Percentiles rank a stretch among this genome's conserved stretches.
These are phyloP conservation scores for Hyaloscypha finlandica DNA, from an alignment of 495 filamentous ascomycete species.

Conservation along the genomic window DNA sequence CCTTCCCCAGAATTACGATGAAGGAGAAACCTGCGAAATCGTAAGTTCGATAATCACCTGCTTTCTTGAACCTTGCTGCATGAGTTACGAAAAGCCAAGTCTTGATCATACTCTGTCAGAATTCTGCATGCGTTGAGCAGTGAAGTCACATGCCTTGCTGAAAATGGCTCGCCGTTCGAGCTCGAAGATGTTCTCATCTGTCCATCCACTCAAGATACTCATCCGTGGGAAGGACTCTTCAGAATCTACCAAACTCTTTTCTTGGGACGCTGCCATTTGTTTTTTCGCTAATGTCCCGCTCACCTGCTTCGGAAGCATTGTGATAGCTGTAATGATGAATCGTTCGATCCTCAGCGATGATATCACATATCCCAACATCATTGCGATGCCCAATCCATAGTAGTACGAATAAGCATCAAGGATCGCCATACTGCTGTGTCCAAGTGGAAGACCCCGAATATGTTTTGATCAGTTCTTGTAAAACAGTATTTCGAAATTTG, in stretches of 20 bases:
- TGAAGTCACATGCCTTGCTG: constrained; percentile 24
- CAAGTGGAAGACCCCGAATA: not conserved
- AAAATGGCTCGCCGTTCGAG: constrained; percentile 31
- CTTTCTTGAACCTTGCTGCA: constrained; percentile 43
- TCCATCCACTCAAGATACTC: constrained; percentile 21
- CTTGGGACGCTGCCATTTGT: not conserved
- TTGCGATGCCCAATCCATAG: not conserved
- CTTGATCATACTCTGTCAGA: constrained; percentile 19
- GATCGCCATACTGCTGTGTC: not conserved
- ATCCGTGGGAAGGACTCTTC: no score
- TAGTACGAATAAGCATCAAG: constrained; percentile 7
- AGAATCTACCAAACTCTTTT: not conserved
- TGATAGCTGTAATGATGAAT: not conserved
- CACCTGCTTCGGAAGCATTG: not conserved
- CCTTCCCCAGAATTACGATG: constrained; percentile 49
- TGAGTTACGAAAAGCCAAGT: constrained; percentile 55
- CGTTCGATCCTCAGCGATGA: not conserved
- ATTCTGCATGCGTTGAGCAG: constrained; percentile 10
- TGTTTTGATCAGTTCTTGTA: not conserved
- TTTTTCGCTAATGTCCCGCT: not conserved
- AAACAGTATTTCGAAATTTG: not conserved
- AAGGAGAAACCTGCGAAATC: constrained; percentile 50
- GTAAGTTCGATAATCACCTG: constrained; percentile 51
- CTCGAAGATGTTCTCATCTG: constrained; percentile 18
- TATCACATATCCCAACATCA: not conserved